These are phyloP conservation scores for Nothophaeocryptopus gaeumannii DNA, from an alignment of 2,329 filamentous ascomycete species.

Conservation along the genomic window DNA sequence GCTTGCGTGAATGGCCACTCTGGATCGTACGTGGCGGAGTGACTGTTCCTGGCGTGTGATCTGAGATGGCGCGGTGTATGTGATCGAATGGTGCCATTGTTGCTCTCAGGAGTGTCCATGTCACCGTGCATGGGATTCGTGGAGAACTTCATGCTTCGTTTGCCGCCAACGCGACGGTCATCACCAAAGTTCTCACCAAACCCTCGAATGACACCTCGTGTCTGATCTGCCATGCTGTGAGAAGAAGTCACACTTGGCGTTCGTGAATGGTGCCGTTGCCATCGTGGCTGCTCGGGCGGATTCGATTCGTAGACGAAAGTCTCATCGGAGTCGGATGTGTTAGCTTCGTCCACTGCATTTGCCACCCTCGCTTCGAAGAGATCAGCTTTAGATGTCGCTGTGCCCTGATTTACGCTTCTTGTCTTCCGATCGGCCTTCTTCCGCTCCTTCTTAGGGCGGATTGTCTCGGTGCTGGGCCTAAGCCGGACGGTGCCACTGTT, in stretches of 20 bases:
- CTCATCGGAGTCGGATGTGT: slow-evolving; percentile 95
- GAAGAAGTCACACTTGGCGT: slow-evolving; percentile 90
- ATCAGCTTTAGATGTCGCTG: slow-evolving; percentile 90
- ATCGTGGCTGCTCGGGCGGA: slow-evolving; percentile 61
- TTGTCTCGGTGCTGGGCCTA: slow-evolving; percentile 92
- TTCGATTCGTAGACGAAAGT: slow-evolving; percentile 99
- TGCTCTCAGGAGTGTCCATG: slow-evolving; percentile 45
- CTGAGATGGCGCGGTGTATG: slow-evolving; percentile 79
- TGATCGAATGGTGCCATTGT: slow-evolving; percentile 44
- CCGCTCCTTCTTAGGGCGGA: slow-evolving; percentile 89
- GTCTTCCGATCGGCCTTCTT: slow-evolving; percentile 76
- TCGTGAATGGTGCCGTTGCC: slow-evolving; percentile 82
- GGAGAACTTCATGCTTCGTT: slow-evolving; percentile 95
- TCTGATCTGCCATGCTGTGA: slow-evolving; percentile 64
- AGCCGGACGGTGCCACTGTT: slow-evolving; percentile 71
- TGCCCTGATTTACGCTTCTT: slow-evolving; percentile 65
- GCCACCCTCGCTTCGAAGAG: slow-evolving; percentile 97
- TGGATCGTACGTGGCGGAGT: slow-evolving; percentile 69
- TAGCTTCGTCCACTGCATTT: slow-evolving; percentile 90
- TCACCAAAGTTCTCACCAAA: slow-evolving; percentile 63
- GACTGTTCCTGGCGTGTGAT: slow-evolving; percentile 69
- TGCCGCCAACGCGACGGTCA: slow-evolving; percentile 63
- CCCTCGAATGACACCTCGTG: slow-evolving; percentile 54
- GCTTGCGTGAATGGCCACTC: slow-evolving; percentile 75
- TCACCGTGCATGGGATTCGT: slow-evolving; percentile 61